phyloP scores from a whole-genome alignment of 2,329 filamentous ascomycete species.

The Hypocrella siamensis region DNA sequence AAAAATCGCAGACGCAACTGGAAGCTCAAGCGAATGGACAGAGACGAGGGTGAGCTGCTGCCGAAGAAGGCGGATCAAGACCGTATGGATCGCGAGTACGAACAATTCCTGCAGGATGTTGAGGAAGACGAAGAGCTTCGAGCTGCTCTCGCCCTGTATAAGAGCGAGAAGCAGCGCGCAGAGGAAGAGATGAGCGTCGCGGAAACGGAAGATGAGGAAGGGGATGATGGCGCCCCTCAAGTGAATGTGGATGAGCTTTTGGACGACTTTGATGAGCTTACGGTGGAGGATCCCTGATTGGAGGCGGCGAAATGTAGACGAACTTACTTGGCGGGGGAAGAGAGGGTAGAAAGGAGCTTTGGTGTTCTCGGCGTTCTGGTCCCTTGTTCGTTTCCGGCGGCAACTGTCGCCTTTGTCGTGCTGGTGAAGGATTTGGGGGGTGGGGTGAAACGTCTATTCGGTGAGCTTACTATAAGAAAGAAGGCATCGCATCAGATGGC shows the following conservation, averaged over 20 bases:
- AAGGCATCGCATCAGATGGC: constrained; percentile 18
- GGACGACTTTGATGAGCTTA: constrained; percentile 86
- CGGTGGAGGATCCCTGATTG: constrained; percentile 13
- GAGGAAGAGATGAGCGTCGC: constrained; percentile 53
- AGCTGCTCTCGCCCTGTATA: constrained; percentile 74
- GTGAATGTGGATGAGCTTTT: constrained; percentile 70
- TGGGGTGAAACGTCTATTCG: too few relatives aligned
- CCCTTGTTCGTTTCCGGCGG: too few relatives aligned
- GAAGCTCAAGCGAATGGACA: constrained; percentile 86
- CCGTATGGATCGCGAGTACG: constrained; percentile 82
- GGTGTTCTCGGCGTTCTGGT: too few relatives aligned
- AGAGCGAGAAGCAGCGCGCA: constrained; percentile 39
- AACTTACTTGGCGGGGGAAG: neutral
- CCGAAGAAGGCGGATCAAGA: constrained; percentile 81
- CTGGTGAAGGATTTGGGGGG: too few relatives aligned
- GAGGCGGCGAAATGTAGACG: neutral
- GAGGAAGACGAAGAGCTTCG: constrained; percentile 89
- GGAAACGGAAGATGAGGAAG: constrained; percentile 44
- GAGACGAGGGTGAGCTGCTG: constrained; percentile 75
- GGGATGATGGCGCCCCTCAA: constrained; percentile 45
- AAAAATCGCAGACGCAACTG: constrained; percentile 73
- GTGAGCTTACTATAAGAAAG: constrained; percentile 14
- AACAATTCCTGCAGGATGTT: constrained; percentile 91
- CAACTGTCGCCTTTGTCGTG: too few relatives aligned
- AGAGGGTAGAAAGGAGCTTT: too few relatives aligned